Conservation (phyloP, 331 rosid genomes). For the Arachis monticola region DNA sequence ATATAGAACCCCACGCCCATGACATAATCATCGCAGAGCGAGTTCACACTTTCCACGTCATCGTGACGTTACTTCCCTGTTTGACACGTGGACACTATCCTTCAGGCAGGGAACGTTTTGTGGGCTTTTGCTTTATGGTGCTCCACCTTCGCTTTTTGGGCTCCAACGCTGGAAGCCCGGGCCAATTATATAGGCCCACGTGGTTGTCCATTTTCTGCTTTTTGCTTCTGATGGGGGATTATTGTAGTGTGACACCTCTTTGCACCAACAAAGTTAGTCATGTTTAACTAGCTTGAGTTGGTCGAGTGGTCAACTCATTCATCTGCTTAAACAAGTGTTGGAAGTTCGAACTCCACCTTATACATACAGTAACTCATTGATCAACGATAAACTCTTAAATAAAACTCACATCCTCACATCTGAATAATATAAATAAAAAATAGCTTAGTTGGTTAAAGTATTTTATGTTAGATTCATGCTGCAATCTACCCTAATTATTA, state of each 20-base stretch:
- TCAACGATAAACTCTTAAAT: no score
- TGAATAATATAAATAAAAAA: no score
- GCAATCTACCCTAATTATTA: no score
- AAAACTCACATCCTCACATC: no score
- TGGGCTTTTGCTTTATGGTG: slow-evolving; percentile 25
- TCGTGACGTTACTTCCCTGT: slow-evolving; percentile 50
- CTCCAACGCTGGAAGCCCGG: background rate
- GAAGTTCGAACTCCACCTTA: no score
- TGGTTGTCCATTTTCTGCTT: slow-evolving; percentile 3
- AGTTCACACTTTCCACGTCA: slow-evolving; percentile 54
- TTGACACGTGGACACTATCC: slow-evolving; percentile 77
- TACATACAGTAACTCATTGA: no score
- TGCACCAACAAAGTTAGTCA: no score
- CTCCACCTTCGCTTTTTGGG: slow-evolving; percentile 33
- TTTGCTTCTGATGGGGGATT: background rate
- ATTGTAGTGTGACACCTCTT: background rate
- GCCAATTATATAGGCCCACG: slow-evolving; percentile 26
- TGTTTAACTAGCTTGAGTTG: no score
- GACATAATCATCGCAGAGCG: slow-evolving; percentile 65
- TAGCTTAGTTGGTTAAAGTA: no score
- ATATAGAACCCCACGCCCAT: slow-evolving; percentile 40
- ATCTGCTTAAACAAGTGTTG: no score
- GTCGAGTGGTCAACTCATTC: no score
- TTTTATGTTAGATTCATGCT: no score
- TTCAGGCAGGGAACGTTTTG: slow-evolving; percentile 55